These are phyloP conservation scores for Penicillium sp. DNA, from an alignment of 2,329 filamentous ascomycete species.

Conservation along the genomic window DNA sequence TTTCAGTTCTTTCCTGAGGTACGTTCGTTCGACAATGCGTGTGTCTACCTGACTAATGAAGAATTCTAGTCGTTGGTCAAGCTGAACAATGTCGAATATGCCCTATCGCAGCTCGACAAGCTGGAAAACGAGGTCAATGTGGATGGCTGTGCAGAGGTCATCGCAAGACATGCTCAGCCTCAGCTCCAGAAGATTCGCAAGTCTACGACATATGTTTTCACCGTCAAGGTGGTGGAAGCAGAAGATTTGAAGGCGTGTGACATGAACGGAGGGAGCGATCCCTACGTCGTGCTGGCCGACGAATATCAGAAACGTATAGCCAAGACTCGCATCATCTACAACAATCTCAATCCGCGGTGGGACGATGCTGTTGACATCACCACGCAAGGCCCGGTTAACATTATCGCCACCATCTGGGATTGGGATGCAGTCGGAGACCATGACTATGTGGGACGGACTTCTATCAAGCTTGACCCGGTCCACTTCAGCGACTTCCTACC, in stretches of 20 bases:
- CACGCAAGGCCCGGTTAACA: slow-evolving; percentile 79
- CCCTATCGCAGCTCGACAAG: slow-evolving; percentile 81
- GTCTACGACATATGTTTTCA: slow-evolving; percentile 87
- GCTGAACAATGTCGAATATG: slow-evolving; percentile 94
- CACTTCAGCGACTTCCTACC: slow-evolving; percentile 95
- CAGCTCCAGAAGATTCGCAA: slow-evolving; percentile 59
- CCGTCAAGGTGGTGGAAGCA: slow-evolving; percentile 94
- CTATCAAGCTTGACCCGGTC: slow-evolving; percentile 90
- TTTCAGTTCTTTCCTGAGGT: slow-evolving; percentile 95
- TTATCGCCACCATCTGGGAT: slow-evolving; percentile 97
- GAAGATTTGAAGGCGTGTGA: slow-evolving; percentile 98
- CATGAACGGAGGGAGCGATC: slow-evolving; percentile 84
- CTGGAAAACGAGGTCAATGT: slow-evolving; percentile 84
- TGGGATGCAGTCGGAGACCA: slow-evolving; percentile 96
- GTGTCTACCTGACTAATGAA: too few relatives aligned
- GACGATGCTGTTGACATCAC: slow-evolving; percentile 95
- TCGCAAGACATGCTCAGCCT: slow-evolving; percentile 65
- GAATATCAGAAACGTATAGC: slow-evolving; percentile 95
- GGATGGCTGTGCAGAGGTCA: slow-evolving; percentile 74
- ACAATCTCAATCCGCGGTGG: slow-evolving; percentile 87
- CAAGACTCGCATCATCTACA: slow-evolving; percentile 86
- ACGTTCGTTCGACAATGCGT: slow-evolving; percentile 37
- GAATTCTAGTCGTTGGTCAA: slow-evolving; percentile 98
- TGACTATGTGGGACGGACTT: slow-evolving; percentile 94
- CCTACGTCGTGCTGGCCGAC: slow-evolving; percentile 91